Percentiles rank a stretch among this genome's conserved stretches.
These are phyloP conservation scores for Amphicarpaea edgeworthii DNA, from an alignment of 306 rosid species.

Conservation along the genomic window DNA sequence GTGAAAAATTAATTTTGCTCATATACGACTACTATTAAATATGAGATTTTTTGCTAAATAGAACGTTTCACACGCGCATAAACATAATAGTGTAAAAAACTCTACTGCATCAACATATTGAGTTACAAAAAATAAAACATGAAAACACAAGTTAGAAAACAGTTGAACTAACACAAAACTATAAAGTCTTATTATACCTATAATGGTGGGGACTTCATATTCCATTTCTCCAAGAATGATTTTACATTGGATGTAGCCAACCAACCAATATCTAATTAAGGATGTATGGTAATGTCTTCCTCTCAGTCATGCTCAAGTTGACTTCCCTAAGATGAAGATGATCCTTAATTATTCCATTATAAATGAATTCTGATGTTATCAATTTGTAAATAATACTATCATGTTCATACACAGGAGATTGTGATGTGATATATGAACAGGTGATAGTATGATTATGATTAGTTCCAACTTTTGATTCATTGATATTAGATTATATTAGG, in stretches of 20 bases:
- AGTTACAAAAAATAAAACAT: too few relatives aligned
- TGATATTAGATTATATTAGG: not conserved
- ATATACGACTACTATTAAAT: too few relatives aligned
- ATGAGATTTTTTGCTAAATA: too few relatives aligned
- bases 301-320: not conserved
- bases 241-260: not conserved
- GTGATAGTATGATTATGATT: not conserved
- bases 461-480: not conserved
- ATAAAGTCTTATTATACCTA: not conserved
- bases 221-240: conserved; percentile 1
- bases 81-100: too few relatives aligned
- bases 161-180: not conserved
- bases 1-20: too few relatives aligned
- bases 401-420: not conserved
- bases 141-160: not conserved
- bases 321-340: not conserved
- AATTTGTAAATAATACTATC: not conserved
- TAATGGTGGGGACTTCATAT: not conserved
- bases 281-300: not conserved
- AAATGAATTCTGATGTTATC: not conserved
- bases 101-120: too few relatives aligned
- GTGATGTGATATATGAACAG: not conserved
- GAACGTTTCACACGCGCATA: too few relatives aligned
- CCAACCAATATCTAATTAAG: not conserved
- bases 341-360: not conserved